Conservation (phyloP, 805 yeast species). For the Saccharomyces cerevisiae region DNA sequence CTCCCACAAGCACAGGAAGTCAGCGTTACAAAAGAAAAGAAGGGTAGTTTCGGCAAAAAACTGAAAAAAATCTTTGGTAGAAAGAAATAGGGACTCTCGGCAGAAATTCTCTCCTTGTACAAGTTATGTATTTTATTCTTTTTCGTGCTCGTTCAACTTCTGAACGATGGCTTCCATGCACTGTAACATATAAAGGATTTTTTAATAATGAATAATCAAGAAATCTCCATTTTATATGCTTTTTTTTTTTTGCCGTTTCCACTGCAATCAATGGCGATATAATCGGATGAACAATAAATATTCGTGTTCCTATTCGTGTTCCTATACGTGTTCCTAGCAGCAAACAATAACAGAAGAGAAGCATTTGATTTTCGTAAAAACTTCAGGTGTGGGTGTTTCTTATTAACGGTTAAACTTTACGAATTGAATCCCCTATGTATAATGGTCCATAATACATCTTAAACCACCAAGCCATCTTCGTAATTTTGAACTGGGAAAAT, state of each 20-base stretch:
- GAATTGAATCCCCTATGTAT: background rate
- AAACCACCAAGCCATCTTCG: background rate
- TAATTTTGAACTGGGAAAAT: background rate
- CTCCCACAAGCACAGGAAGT: background rate
- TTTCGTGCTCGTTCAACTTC: background rate
- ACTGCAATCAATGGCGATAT: background rate
- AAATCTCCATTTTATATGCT: background rate
- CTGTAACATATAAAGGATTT: background rate
- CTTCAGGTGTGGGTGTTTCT: background rate
- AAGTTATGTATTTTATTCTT: background rate
- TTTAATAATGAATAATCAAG: background rate
- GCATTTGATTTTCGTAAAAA: background rate
- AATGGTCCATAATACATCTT: background rate
- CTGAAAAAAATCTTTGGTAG: slow-evolving; percentile 37
- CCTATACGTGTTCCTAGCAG: background rate
- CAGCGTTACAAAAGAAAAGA: slow-evolving; percentile 20
- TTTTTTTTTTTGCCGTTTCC: background rate
- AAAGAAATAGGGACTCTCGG: slow-evolving; percentile 10
- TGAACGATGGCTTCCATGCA: background rate
- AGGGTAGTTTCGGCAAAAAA: slow-evolving; percentile 30
- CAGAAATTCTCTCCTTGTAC: background rate
- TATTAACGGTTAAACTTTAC: background rate
- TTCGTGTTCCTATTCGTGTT: background rate
- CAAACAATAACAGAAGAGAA: background rate
- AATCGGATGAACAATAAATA: background rate